Base-by-base conservation (phyloP, 225 moss, liverwort and hornwort species). In the Marchantia polymorpha region DNA sequence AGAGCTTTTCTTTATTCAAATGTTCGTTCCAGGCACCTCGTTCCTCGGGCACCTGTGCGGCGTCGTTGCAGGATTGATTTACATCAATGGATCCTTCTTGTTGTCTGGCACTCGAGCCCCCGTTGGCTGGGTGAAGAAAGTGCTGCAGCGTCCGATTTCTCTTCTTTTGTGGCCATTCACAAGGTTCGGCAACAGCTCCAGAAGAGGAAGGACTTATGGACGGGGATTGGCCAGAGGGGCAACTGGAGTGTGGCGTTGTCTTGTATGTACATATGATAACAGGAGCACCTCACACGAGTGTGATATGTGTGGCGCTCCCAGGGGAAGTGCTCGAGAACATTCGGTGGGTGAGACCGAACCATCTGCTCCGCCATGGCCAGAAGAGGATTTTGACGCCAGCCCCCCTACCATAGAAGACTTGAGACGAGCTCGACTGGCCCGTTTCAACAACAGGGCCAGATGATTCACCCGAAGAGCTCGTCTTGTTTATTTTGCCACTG, bases 41-140 rank as follows among this genome's bases (percentile, higher is more conserved):
- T 96, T 96, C 77, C 84, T 96, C 2, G 93, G 95, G 26, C 93
- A 96, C 76, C 39, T 93, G 7, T 93, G 95, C 75, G 95, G 96
- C 50, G 88, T 93, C 67, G 47, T 92, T 66, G 96, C 96, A 2
- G 96, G 93, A 66, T 77, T 93, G 26, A 85, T 93, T 52, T 96
- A 90, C 84, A 87, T 93, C 75, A 87, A 86, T 71, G 78, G 81
- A 27, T 75, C 84, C 31, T 47, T 77, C n/a, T 65, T 82, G 53
- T 27, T 87, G 31, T 71, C 84, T 61, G 83, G 83, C 68, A 77
- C 75, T 76, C 52, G 79, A 74, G 53, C 52, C 47, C 80, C 83
- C 0, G 49, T 79, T 22, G 68, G 75, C 12, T 79, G 70, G 86
- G 53, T 76, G 29, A 76, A 79, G 70, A 52, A 77, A 47, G 31